Evolutionary conservation across 2,329 filamentous ascomycete genomes (phyloP).

Genomic region (Ophiosphaerella narmari): DNA sequence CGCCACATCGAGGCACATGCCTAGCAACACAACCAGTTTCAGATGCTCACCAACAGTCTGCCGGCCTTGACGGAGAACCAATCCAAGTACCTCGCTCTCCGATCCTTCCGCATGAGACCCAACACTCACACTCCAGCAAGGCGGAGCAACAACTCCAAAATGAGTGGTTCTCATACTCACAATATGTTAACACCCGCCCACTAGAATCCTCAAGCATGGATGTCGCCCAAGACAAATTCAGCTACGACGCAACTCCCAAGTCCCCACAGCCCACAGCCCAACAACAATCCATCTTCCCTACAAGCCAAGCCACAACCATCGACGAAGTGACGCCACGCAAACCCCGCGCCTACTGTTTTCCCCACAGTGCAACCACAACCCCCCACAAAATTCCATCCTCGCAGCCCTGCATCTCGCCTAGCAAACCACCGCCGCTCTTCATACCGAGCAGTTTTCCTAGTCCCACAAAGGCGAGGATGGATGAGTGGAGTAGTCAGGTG

Average conservation of each 20-base stretch:
- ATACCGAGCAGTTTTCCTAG: constrained; percentile 44
- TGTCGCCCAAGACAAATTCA: constrained; percentile 28
- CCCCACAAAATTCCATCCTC: constrained; percentile 27
- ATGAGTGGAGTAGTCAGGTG: constrained; percentile 34
- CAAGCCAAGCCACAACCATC: constrained; percentile 43
- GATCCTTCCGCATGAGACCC: constrained; percentile 21
- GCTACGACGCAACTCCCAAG: constrained; percentile 32
- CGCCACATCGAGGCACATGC: constrained; percentile 4
- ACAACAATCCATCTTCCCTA: constrained; percentile 8
- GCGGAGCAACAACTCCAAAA: constrained; percentile 40
- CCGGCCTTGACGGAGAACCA: constrained; percentile 23
- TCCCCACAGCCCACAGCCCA: not conserved
- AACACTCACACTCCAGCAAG: constrained; percentile 36
- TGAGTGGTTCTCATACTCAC: constrained; percentile 40
- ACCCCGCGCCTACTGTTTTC: constrained; percentile 10
- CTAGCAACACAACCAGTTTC: constrained; percentile 1
- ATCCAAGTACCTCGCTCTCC: constrained; percentile 33
- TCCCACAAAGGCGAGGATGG: constrained; percentile 22
- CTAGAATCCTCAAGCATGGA: constrained; percentile 35
- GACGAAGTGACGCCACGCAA: constrained; percentile 31
- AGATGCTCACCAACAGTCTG: constrained; percentile 7
- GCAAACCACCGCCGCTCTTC: constrained; percentile 34
- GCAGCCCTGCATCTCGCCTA: constrained; percentile 25
- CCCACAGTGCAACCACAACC: constrained; percentile 24
- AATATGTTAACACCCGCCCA: constrained; percentile 25